Evolutionary conservation across 1,284 basidiomycete genomes (phyloP), one percentile per base, ranked within the genome.

Genomic region (Malassezia nana): DNA sequence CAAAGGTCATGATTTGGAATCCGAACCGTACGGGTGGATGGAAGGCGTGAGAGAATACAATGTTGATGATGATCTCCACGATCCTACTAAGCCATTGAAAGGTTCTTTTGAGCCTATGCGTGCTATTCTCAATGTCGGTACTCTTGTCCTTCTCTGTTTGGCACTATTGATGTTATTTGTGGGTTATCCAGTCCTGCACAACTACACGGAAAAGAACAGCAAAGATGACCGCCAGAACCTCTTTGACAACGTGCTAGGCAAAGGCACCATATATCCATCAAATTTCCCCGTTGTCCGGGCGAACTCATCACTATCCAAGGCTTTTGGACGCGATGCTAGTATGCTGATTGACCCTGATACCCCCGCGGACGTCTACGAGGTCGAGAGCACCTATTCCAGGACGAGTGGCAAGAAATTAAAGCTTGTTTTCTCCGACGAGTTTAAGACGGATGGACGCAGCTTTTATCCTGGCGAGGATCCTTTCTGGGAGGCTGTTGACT

Each of bases 401-500:
- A 55, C 60, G 13, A 16, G 12, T 15, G 35, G 38, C 2, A 56
- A 56, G 18, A 42, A 64, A 44, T 56, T 65, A 53, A 58, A 72
- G 47, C 63, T 75, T n/a, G 73, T 75, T 9, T 75, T 75, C 41
- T 66, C 63, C 40, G 73, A 75, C 50, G 73, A 75, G 52, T 75
- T 75, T 49, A 74, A 75, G 49, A 54, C 52, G 9, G 65, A 72
- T 43, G 70, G 71, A 8, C 57, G 73, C n/a, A 67, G 66, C 9
- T 75, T 89, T 84, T 81, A 76, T 56, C 76, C 77, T 12, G 79
- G 79, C 22, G 79, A 81, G 55, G 80, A 81, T 57, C 80, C 80
- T 0, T 81, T 83, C 65, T 85, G 85, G 85, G 84, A 86, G 70
- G 85, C 84, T 5, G 82, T 78, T 13, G 75, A 78, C 58, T 59